phyloP scores from a whole-genome alignment of 306 rosid species.

The Senna siamea region DNA sequence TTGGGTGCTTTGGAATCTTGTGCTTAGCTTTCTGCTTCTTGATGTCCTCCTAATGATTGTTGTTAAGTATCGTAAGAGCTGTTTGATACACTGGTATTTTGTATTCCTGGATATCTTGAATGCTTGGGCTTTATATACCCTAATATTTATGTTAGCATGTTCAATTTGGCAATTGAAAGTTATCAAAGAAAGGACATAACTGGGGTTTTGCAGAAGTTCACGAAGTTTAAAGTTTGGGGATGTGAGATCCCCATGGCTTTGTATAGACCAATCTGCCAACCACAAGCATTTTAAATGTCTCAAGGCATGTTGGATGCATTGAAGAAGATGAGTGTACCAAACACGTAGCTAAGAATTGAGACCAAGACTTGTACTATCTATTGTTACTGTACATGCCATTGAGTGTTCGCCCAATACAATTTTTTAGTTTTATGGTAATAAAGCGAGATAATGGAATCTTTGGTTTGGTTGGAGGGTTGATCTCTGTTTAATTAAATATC shows the following conservation, averaged over 20 bases:
- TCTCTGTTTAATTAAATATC: background rate
- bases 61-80: background rate
- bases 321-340: background rate
- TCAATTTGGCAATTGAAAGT: background rate
- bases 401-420: background rate
- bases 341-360: background rate
- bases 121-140: background rate
- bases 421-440: background rate
- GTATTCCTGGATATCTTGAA: background rate
- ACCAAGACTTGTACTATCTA: background rate
- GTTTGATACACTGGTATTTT: background rate
- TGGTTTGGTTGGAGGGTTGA: background rate
- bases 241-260: background rate
- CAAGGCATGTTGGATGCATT: background rate
- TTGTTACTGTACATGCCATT: background rate
- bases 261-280: background rate
- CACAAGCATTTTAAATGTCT: background rate
- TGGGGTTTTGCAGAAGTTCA: background rate
- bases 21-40: conserved; percentile 2
- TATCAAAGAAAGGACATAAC: background rate
- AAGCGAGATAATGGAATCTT: background rate
- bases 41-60: conserved; percentile 5
- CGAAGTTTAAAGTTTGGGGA: background rate
- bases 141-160: background rate
- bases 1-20: conserved; percentile 1